Evolutionary conservation across 2,329 filamentous ascomycete species (phyloP).

Genomic region (Lojkania enalia): DNA sequence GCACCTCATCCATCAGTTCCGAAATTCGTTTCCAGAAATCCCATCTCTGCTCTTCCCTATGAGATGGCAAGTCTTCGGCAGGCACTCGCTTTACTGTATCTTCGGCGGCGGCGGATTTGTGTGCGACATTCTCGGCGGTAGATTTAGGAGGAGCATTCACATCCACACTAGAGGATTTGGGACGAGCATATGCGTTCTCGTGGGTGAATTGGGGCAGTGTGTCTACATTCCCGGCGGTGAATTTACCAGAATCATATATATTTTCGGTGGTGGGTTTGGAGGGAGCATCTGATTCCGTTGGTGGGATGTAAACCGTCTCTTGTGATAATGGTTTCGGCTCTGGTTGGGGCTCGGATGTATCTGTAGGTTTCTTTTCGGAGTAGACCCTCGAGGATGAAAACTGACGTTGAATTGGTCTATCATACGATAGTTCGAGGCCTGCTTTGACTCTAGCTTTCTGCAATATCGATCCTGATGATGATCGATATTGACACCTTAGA

Average conservation of each 20-base stretch:
- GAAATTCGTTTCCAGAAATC: conserved; percentile 65
- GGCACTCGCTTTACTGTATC: conserved; percentile 39
- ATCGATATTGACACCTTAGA: conserved; percentile 7
- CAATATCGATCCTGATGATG: too few relatives aligned
- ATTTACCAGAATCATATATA: conserved; percentile 3
- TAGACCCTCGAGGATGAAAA: conserved; percentile 27
- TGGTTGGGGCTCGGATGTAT: conserved; percentile 14
- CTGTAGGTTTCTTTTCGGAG: conserved; percentile 23
- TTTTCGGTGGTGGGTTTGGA: background rate
- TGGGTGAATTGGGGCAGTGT: conserved; percentile 14
- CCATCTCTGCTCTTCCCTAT: conserved; percentile 58
- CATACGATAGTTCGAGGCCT: too few relatives aligned
- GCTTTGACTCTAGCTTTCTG: too few relatives aligned
- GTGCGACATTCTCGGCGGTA: background rate
- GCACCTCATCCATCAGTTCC: conserved; percentile 82
- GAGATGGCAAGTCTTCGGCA: conserved; percentile 55
- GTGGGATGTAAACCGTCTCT: too few relatives aligned
- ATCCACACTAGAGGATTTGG: too few relatives aligned
- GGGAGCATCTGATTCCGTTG: too few relatives aligned
- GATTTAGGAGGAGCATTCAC: too few relatives aligned
- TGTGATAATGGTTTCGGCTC: too few relatives aligned
- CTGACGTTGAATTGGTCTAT: conserved; percentile 16
- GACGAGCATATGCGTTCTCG: too few relatives aligned
- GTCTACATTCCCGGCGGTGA: conserved; percentile 1
- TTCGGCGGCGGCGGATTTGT: conserved; percentile 9